These are phyloP conservation scores for Cyberlindnera galapagoensis DNA, from an alignment of 805 yeast genomes.

Conservation along the genomic window DNA sequence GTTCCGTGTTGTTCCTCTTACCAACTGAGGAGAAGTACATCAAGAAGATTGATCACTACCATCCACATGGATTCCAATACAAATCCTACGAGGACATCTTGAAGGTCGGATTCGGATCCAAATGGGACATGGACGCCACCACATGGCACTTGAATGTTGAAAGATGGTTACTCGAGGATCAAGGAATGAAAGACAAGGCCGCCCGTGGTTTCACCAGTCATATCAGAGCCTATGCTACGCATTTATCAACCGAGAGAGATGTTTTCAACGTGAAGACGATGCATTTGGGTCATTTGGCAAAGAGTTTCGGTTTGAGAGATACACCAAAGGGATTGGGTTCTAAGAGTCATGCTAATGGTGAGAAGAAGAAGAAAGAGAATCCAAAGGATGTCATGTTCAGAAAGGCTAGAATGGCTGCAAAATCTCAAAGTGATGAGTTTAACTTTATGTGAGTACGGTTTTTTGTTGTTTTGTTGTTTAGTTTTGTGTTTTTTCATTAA, in stretches of 20 bases:
- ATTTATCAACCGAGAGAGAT: slow-evolving; percentile 70
- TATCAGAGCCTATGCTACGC: slow-evolving; percentile 94
- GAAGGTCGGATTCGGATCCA: slow-evolving; percentile 34
- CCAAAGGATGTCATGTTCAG: slow-evolving; percentile 69
- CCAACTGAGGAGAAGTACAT: slow-evolving; percentile 92
- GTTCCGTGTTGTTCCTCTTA: slow-evolving; percentile 66
- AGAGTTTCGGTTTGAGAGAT: slow-evolving; percentile 90
- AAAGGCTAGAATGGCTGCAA: slow-evolving; percentile 64
- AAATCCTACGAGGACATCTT: slow-evolving; percentile 41
- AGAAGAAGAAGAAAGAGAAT: slow-evolving; percentile 50
- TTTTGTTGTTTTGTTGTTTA: not conserved
- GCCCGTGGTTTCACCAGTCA: slow-evolving; percentile 82
- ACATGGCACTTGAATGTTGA: slow-evolving; percentile 92
- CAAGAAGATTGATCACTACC: slow-evolving; percentile 51
- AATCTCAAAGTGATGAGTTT: slow-evolving; percentile 64
- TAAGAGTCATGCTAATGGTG: slow-evolving; percentile 26
- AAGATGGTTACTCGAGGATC: slow-evolving; percentile 75
- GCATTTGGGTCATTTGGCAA: slow-evolving; percentile 95
- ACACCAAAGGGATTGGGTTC: slow-evolving; percentile 78
- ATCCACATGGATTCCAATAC: slow-evolving; percentile 46
- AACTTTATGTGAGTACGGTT: slow-evolving; percentile 35
- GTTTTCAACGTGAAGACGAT: slow-evolving; percentile 74
- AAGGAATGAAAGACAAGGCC: slow-evolving; percentile 55
- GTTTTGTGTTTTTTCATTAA: not conserved
- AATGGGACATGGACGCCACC: slow-evolving; percentile 94